These are phyloP conservation scores for Trypanosoma mega DNA, from an alignment of 208 protist genomes.

Conservation along the genomic window DNA sequence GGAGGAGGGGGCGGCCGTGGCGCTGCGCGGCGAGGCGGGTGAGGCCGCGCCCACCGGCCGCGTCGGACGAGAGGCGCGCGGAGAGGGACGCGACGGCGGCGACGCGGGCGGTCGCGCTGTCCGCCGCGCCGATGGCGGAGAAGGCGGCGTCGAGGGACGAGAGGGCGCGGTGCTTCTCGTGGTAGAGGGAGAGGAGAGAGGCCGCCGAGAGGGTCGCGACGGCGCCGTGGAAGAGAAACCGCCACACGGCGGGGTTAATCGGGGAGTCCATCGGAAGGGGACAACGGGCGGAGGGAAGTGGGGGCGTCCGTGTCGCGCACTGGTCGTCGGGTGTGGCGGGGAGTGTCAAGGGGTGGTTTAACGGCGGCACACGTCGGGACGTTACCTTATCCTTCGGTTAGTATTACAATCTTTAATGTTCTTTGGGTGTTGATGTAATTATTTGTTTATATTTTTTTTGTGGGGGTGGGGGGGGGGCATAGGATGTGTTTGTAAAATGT, in stretches of 20 bases:
- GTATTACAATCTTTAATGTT: too few relatives aligned
- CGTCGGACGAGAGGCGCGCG: constrained; percentile 52
- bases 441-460: too few relatives aligned
- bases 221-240: constrained; percentile 63
- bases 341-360: too few relatives aligned
- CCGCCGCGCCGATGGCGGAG: constrained; percentile 31
- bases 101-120: constrained; percentile 39
- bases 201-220: constrained; percentile 47
- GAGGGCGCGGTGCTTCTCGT: constrained; percentile 69
- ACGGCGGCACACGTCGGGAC: too few relatives aligned
- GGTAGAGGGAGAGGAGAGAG: constrained; percentile 74
- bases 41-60: constrained; percentile 45
- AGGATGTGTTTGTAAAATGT: too few relatives aligned
- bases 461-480: too few relatives aligned
- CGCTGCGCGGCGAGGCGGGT: constrained; percentile 50
- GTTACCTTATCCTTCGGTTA: too few relatives aligned
- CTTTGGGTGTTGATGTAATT: too few relatives aligned
- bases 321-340: too few relatives aligned
- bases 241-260: constrained; percentile 73
- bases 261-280: constrained; percentile 91
- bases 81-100: constrained; percentile 48
- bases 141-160: constrained; percentile 38
- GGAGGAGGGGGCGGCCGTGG: constrained; percentile 46
- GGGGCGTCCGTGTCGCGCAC: too few relatives aligned
- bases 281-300: too few relatives aligned